phyloP scores from a whole-genome alignment of 2,329 filamentous ascomycete genomes.

The Nigrograna mackinnonii region DNA sequence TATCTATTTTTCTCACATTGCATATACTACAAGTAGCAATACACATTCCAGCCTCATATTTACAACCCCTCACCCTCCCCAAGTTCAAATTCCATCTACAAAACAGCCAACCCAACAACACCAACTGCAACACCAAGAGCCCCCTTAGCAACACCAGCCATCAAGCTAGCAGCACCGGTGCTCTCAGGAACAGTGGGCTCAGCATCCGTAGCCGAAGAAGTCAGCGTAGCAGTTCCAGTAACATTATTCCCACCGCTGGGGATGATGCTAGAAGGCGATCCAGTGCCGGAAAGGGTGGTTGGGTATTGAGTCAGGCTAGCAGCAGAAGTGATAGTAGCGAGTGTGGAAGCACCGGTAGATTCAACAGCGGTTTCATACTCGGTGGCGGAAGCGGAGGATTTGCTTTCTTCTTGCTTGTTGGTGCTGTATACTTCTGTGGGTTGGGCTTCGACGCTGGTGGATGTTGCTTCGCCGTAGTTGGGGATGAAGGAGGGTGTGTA shows the following conservation, averaged over 20 bases:
- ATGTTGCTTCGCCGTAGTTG: not conserved
- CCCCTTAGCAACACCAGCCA: slow-evolving; percentile 7
- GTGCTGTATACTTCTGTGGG: not conserved
- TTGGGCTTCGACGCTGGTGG: not conserved
- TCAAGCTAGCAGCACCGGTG: slow-evolving; percentile 16
- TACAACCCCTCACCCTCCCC: too few relatives aligned
- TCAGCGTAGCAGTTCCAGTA: slow-evolving; percentile 11
- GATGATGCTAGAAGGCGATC: not conserved
- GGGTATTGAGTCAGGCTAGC: not conserved
- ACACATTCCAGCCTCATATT: too few relatives aligned
- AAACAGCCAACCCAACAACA: slow-evolving; percentile 18
- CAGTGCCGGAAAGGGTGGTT: not conserved
- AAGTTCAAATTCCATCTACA: slow-evolving; percentile 18
- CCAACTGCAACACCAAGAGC: slow-evolving; percentile 15
- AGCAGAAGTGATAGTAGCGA: not conserved
- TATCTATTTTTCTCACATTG: too few relatives aligned
- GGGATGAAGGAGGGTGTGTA: slow-evolving; percentile 57
- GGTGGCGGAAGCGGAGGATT: not conserved
- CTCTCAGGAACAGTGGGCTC: slow-evolving; percentile 2
- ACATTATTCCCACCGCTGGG: slow-evolving; percentile 10
- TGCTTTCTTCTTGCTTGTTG: not conserved
- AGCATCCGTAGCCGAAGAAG: slow-evolving; percentile 2
- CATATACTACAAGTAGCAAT: too few relatives aligned
- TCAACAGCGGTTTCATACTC: not conserved
- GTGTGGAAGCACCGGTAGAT: slow-evolving; percentile 8